Percentiles rank a stretch among this genome's conserved stretches.
Conservation (phyloP, 306 rosid genomes). For the Crataegus laevigata region DNA sequence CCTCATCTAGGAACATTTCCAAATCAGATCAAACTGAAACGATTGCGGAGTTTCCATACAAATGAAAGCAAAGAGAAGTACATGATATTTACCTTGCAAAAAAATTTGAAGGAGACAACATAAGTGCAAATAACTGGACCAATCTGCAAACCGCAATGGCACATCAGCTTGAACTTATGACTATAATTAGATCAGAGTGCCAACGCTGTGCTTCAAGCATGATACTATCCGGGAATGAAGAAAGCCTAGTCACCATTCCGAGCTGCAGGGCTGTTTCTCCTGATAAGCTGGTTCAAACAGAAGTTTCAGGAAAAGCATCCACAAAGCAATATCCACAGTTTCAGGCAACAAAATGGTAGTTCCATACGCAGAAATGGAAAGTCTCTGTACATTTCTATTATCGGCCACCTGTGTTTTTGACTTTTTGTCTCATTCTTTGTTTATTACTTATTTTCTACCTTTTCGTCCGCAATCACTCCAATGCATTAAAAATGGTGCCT, state of each 20-base stretch:
- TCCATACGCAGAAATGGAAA: background rate
- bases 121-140: constrained; percentile 31
- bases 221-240: constrained; percentile 15
- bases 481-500: no score
- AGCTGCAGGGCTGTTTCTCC: constrained; percentile 36
- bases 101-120: constrained; percentile 23
- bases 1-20: background rate
- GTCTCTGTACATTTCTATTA: background rate
- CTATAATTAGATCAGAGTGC: constrained; percentile 15
- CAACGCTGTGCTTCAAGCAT: constrained; percentile 12
- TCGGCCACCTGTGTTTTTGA: background rate
- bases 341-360: background rate
- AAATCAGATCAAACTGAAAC: background rate
- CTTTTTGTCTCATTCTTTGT: background rate
- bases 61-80: constrained; percentile 13
- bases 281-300: constrained; percentile 48
- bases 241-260: constrained; percentile 33
- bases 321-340: background rate
- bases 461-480: no score
- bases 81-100: constrained; percentile 45
- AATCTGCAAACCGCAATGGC: constrained; percentile 36
- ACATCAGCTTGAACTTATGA: constrained; percentile 27
- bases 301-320: constrained; percentile 20
- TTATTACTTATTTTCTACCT: no score
- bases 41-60: background rate